Evolutionary conservation across 2,329 filamentous ascomycete genomes (phyloP), one percentile per base, ranked within the genome.

Genomic region (Hymenoscyphus fructigenus): DNA sequence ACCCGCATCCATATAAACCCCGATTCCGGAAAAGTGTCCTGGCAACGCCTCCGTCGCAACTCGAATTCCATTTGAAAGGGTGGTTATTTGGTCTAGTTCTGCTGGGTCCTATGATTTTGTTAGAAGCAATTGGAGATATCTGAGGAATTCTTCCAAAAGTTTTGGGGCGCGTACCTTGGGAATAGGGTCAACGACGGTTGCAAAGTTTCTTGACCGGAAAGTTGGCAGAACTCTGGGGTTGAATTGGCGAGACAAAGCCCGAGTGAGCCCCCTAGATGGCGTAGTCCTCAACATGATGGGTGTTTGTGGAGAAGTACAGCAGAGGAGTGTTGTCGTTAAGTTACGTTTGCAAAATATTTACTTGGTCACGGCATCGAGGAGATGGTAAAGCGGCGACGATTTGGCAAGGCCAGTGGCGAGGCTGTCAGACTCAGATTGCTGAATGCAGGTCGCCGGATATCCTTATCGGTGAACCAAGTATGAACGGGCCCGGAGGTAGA

Each of bases 11-110:
- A 99, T 87, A 80, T 97, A 99, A 68, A 98, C 92, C 56, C 95
- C 95, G 17, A 99, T 91, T 60, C 93, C 95, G 3, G 93, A 91
- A 78, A 99, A 99, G 71, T 93, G 93, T 53, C 95, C 95, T 0
- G 94, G 93, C 12, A 98, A 85, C 64, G 93, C 93, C 77, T 99
- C 95, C 56, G 94, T 97, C 28, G 95, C 95, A 65, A 99, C 92
- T 65, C 94, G 91, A 70, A 99, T 82, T 75, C 95, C 95, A 84
- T 99, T 99, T 59, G 92, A 83, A 17, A 99, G 86, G 1, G 89
- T 93, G 7, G 93, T 96, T 73, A 98, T 89, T 70, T 90, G 83
- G 77, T 97, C 92, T 72, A 97, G 86, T 69, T 97, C 92, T 59
- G 88, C 89, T 15, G 92, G 92, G 75, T 98, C 93, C 87, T 91